Evolutionary conservation across 495 filamentous ascomycete species (phyloP).

Genomic region (Penicillium angulare): DNA sequence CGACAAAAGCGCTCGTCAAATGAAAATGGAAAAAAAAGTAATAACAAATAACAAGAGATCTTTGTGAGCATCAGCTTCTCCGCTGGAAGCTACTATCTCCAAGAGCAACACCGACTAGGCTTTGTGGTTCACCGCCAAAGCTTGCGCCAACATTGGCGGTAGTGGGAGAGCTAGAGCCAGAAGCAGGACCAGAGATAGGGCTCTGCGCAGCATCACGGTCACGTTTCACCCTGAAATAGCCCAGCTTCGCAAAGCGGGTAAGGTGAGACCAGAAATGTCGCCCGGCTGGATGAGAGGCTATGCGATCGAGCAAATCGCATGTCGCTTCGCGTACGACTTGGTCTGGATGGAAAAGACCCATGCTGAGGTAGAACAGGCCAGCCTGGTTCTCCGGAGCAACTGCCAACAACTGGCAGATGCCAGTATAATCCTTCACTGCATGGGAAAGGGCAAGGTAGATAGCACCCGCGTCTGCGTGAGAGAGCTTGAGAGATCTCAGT

Average conservation of each 20-base stretch:
- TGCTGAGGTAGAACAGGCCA: slow-evolving; percentile 85
- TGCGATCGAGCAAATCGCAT: slow-evolving; percentile 77
- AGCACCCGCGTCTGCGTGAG: slow-evolving; percentile 64
- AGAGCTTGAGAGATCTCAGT: slow-evolving; percentile 73
- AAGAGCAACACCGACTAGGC: slow-evolving; percentile 40
- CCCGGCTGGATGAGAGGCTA: slow-evolving; percentile 83
- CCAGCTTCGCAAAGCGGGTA: slow-evolving; percentile 85
- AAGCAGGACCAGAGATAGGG: slow-evolving; percentile 16
- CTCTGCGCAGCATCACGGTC: slow-evolving; percentile 53
- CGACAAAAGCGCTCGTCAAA: neutral
- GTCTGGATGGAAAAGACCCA: slow-evolving; percentile 92
- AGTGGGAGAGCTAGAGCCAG: neutral
- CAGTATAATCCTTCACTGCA: slow-evolving; percentile 77
- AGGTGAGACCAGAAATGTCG: slow-evolving; percentile 88
- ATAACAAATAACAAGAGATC: neutral
- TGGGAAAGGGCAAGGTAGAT: slow-evolving; percentile 80
- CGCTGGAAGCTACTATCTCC: slow-evolving; percentile 23
- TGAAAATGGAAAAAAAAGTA: neutral
- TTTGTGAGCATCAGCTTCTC: slow-evolving; percentile 16
- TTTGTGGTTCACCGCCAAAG: slow-evolving; percentile 35
- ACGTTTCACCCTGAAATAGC: slow-evolving; percentile 65
- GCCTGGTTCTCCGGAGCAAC: slow-evolving; percentile 84
- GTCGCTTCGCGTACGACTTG: slow-evolving; percentile 72
- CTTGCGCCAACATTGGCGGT: slow-evolving; percentile 7
- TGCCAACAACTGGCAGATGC: slow-evolving; percentile 83